A percentile compares a stretch with the other conserved stretches of the same genome.
These are phyloP conservation scores for Dictyostelium citrinum DNA, from an alignment of 78 protist species.

Conservation along the genomic window DNA sequence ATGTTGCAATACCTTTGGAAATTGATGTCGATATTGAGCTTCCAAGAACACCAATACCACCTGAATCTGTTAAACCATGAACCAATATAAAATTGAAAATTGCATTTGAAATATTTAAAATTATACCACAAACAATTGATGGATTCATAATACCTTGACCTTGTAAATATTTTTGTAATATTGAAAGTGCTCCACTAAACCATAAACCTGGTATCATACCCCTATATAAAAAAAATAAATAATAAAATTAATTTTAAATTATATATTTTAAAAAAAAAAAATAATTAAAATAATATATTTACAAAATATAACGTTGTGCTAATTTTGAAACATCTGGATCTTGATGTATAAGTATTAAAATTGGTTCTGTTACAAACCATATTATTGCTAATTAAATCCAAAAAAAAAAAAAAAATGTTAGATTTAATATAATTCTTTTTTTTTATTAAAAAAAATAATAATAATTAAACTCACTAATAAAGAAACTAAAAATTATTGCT, in stretches of 20 bases:
- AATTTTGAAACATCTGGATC: background rate
- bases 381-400: background rate
- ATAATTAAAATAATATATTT: background rate
- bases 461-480: conserved; percentile 5
- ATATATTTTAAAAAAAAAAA: too few species aligned
- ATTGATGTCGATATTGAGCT: conserved; percentile 46
- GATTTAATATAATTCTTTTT: too few species aligned
- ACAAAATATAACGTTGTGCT: conserved; percentile 20
- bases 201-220: conserved; percentile 67
- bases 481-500: background rate
- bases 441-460: background rate
- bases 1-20: background rate
- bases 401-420: background rate
- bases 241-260: too few species aligned
- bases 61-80: conserved; percentile 32
- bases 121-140: conserved; percentile 43
- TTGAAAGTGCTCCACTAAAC: conserved; percentile 12
- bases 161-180: conserved; percentile 58
- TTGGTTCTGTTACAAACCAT: conserved; percentile 58
- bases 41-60: conserved; percentile 55
- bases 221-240: background rate
- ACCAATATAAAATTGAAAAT: conserved; percentile 48
- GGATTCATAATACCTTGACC: conserved; percentile 67
- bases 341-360: conserved; percentile 39
- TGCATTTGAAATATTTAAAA: conserved; percentile 53